Percentiles rank a stretch among this genome's conserved stretches.
Evolutionary conservation across 306 rosid species (phyloP).

Genomic region (cucumber (Cucumis sativus)): Cucumber_9930_V3 NC_026655.2:2879001-2879500

Average conservation of each 20-base stretch:
- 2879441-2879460: too few species aligned
- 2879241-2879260: neutral
- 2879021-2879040: neutral
- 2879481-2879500: too few species aligned
- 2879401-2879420: too few species aligned
- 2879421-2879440: too few species aligned
- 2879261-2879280: neutral
- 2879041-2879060: too few species aligned
- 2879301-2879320: neutral
- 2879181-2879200: neutral
- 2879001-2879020: neutral
- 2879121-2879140: neutral
- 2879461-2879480: too few species aligned
- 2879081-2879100: neutral
- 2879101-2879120: neutral
- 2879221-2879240: neutral
- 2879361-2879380: too few species aligned
- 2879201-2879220: neutral
- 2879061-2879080: neutral
- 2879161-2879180: neutral
- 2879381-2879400: too few species aligned
- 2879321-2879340: neutral
- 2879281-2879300: neutral
- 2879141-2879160: neutral
- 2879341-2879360: neutral